Evolutionary conservation across 2,329 filamentous ascomycete genomes (phyloP), one percentile per base, ranked within the genome.

Genomic region (Westerdykella sp.): DNA sequence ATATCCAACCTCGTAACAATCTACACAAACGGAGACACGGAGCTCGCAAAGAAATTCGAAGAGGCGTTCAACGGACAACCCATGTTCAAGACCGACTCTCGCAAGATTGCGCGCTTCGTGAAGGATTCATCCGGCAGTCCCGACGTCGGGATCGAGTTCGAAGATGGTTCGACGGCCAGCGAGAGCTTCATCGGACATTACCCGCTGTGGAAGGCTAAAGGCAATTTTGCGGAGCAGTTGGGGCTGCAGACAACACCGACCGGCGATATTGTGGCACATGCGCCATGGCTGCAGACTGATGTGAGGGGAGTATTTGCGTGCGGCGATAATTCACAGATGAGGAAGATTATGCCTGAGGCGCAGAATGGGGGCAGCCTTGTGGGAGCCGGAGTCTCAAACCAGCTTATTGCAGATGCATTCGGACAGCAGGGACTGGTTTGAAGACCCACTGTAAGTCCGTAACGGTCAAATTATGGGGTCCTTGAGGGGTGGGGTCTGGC

Each of bases 281-380:
- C 53, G 9, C 73, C 73, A 4, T 73, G 75, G 48, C 59, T 68
- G 28, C 63, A 70, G 52, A 75, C 74, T 2, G 73, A 52, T 43
- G 63, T 75, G 0, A 53, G 58, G 1, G 77, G 76, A 0, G 70
- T 74, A 3, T 77, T 73, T 57, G 75, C 74, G 0, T 72, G 65
- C 3, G 77, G 77, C 0, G 76, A 80, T 53, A 28, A 28, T 28
- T 28, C 25, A 10, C 25, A 28, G 30, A 35, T 23, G 34, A 28
- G 25, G 25, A 28, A 28, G 25, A 28, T 28, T 28, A 28, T 28
- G 25, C 25, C 25, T 28, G 25, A 28, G 25, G 25, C 25, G 11
- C 25, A 28, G 25, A 28, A 28, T 28, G 25, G 25, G 11, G 25
- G 25, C 25, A 28, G 25, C 7, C 25, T 28, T 28, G 25, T 28